Conservation (phyloP, 176 grass and related monocot species). For the Calamus simplicifolius region DNA sequence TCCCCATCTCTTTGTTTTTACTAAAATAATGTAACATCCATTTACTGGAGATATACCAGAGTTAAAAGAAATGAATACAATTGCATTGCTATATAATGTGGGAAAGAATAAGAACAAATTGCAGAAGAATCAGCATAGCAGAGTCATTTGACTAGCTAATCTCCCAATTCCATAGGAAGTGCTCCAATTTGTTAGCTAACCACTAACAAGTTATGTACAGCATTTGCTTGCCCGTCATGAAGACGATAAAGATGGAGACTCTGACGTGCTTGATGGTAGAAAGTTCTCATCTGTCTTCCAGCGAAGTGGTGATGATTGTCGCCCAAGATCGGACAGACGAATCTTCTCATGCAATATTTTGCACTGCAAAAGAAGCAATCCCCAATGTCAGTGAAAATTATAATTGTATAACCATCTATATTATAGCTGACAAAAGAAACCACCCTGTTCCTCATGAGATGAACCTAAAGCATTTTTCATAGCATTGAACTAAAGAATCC, state of each 20-base stretch:
- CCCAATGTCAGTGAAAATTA: not conserved
- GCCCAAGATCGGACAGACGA: slow-evolving; percentile 32
- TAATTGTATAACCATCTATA: not conserved
- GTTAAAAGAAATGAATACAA: no score
- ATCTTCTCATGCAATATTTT: slow-evolving; percentile 46
- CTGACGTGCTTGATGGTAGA: slow-evolving; percentile 7
- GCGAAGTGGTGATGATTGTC: slow-evolving; percentile 21
- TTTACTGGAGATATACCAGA: no score
- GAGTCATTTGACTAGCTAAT: no score
- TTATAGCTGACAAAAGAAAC: slow-evolving; percentile 10
- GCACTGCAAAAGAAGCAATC: slow-evolving; percentile 22
- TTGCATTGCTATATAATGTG: no score
- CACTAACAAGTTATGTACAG: slow-evolving; percentile 42
- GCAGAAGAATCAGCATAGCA: no score
- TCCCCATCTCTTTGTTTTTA: no score
- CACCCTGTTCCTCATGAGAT: no score
- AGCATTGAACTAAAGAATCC: no score
- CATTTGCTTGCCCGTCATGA: slow-evolving; percentile 1
- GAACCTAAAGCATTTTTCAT: no score
- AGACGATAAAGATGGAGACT: slow-evolving; percentile 36
- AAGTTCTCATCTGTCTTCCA: slow-evolving; percentile 10
- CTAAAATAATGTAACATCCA: no score
- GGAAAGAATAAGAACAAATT: no score
- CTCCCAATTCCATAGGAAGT: no score
- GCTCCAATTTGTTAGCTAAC: slow-evolving; percentile 19